Conservation (phyloP, 306 rosid genomes). For the Inga laurina region DNA sequence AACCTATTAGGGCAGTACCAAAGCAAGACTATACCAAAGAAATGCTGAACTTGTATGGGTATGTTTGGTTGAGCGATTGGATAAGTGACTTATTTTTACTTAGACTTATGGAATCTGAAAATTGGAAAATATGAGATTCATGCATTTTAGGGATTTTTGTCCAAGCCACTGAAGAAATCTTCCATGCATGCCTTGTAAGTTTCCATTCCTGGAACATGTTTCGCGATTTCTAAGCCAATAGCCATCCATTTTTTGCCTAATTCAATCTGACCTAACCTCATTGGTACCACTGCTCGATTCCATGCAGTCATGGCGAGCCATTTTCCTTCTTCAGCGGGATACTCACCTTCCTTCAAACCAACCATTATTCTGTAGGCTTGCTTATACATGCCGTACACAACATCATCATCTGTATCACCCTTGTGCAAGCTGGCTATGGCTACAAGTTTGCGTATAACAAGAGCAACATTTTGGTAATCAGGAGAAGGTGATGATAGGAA, state of each 20-base stretch:
- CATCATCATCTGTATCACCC: slow-evolving; percentile 82
- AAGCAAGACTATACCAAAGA: slow-evolving; percentile 18
- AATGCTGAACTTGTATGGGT: slow-evolving; percentile 16
- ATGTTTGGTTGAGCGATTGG: too few relatives aligned
- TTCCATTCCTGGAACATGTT: slow-evolving; percentile 82
- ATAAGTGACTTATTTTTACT: too few relatives aligned
- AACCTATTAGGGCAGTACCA: neutral
- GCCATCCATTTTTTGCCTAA: slow-evolving; percentile 84
- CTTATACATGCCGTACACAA: slow-evolving; percentile 68
- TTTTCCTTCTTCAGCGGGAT: slow-evolving; percentile 85
- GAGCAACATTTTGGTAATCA: slow-evolving; percentile 72
- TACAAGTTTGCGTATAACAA: slow-evolving; percentile 76
- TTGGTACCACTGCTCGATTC: slow-evolving; percentile 85
- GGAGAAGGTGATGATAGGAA: slow-evolving; percentile 73
- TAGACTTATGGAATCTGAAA: too few relatives aligned
- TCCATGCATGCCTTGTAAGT: slow-evolving; percentile 84
- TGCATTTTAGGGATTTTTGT: slow-evolving; percentile 45
- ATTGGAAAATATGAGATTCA: too few relatives aligned
- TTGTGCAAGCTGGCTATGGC: slow-evolving; percentile 64
- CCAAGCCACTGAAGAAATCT: slow-evolving; percentile 54
- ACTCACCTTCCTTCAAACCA: slow-evolving; percentile 85
- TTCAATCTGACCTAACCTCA: slow-evolving; percentile 79
- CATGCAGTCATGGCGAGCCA: slow-evolving; percentile 98
- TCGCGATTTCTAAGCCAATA: slow-evolving; percentile 75
- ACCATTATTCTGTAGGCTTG: slow-evolving; percentile 82